Base-by-base conservation (phyloP, 108 stramenopile genomes). In the Cyclostephanos tholiformis region DNA sequence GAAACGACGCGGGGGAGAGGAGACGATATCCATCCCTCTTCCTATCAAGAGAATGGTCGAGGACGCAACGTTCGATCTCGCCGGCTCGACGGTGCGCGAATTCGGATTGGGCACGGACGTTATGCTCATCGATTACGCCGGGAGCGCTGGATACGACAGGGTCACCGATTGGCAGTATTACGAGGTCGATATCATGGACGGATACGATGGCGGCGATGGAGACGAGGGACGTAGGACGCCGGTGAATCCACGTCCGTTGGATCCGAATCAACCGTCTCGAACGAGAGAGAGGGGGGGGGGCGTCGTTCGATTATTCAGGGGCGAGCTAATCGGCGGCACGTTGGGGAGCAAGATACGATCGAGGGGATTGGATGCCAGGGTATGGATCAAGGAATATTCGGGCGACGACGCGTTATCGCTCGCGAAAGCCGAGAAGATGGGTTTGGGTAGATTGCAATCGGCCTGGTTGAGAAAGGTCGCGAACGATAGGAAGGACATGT, bases 81-180 rank as follows among this genome's bases (percentile, higher is more conserved):
- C 90, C 6, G 87, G 83, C 16, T 63, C 75, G 16, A 71, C 73
- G 48, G 19, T 53, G 6, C 90, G 92, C 30, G 84, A 88, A 65
- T 90, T 94, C 77, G 80, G 82, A 0, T 53, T 94, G 19, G 92
- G 92, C 1, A 44, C 72, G 35, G 92, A 94, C 48, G 58, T 94
- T 22, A 65, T 90, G 13, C 29, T 94, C 7, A 65, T 79, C 29
- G 71, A 86, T 68, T 94, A 86, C 85, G 88, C 85, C 4, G 92
- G 92, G 0, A 87, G 77, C 35, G 73, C 91, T 61, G 89, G 91
- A 2, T 88, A 85, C 44, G 84, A 86, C 55, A 72, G 77, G 63
- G 86, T 90, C 30, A 86, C 86, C 11, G 87, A 88, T 59, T 91
- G 90, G 90, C 86, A 92, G 62, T 93, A 93, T 65, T 89, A 87